Evolutionary conservation across 805 yeast species (phyloP), one percentile per base, ranked within the genome.

Genomic region (Candida cerambycidarum): DNA sequence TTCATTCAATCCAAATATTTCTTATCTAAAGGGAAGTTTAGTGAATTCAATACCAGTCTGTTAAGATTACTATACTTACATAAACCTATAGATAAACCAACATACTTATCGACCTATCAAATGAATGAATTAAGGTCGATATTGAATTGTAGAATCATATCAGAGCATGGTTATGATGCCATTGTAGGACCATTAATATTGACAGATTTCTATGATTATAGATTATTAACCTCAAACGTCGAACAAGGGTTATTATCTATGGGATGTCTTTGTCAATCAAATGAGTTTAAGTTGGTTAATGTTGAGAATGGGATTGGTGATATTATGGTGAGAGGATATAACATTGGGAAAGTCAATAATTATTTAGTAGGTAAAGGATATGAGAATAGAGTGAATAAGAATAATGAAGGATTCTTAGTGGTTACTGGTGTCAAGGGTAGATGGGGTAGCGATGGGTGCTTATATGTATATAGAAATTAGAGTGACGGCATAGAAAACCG

Each of bases 401-500:
- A 48, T 34, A 50, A 50, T 32, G 67, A 67, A 24, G 76, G 60
- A 4, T 82, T 73, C 61, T 64, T 71, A 62, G 61, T 65, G 9
- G 46, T 68, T 16, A 65, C 76, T 3, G 75, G 75, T 5, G 63
- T 81, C 0, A 54, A 50, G 27, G 89, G 88, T 0, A 67, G 69
- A 28, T 82, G 83, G 73, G 90, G 89, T 11, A 66, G 60, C 21
- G 92, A 85, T 59, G 90, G 90, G 2, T 83, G 90, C 55, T 71
- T 85, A 45, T 85, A 84, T 56, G 71, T 69, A 40, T 50, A 49
- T 46, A 42, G 21, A 12, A 32, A 13, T 35, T 39, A 15, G 17
- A 29, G 11, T 35, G n/a, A n/a, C n/a, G n/a, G n/a, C n/a, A n/a
- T n/a, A n/a, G n/a, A n/a, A n/a, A n/a, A n/a, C n/a, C n/a, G n/a